Conservation (phyloP, 208 protist genomes). For the Acanthamoeba lugdunensis region DNA sequence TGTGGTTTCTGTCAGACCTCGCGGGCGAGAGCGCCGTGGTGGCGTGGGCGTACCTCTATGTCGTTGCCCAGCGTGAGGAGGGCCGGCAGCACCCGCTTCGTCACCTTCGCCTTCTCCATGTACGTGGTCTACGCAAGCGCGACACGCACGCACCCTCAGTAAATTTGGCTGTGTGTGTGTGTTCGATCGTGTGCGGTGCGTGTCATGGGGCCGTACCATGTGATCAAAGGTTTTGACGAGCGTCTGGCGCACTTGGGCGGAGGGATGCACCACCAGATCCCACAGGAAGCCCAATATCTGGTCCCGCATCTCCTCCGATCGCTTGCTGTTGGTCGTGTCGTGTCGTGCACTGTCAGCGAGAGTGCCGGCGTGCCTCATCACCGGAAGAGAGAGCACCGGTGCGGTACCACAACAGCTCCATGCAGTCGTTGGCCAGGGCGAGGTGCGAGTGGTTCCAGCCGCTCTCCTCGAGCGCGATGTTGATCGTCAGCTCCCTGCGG, state of each 20-base stretch:
- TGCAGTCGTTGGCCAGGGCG: background rate
- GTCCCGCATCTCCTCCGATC: slow-evolving; percentile 1
- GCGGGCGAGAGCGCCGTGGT: background rate
- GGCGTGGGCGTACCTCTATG: background rate
- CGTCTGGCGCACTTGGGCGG: slow-evolving; percentile 16
- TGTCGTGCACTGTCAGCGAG: background rate
- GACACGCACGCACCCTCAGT: too few species aligned
- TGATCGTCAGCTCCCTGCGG: slow-evolving; percentile 31
- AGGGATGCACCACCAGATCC: slow-evolving; percentile 69
- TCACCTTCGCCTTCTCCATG: slow-evolving; percentile 37
- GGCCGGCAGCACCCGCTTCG: slow-evolving; percentile 62
- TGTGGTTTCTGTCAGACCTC: too few species aligned
- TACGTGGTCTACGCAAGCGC: background rate
- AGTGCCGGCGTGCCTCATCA: background rate
- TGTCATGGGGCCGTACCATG: slow-evolving; percentile 5
- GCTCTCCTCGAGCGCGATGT: slow-evolving; percentile 43
- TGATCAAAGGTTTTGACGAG: slow-evolving; percentile 53
- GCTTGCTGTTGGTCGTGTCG: slow-evolving; percentile 20
- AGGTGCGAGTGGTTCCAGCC: slow-evolving; percentile 63
- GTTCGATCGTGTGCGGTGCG: background rate
- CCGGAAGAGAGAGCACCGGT: background rate
- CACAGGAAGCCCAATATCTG: slow-evolving; percentile 16
- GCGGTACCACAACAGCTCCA: slow-evolving; percentile 47
- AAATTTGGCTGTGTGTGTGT: too few species aligned
- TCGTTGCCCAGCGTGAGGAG: slow-evolving; percentile 71